Conservation (phyloP, 768 basidiomycete genomes). For the Vararia minispora region DNA sequence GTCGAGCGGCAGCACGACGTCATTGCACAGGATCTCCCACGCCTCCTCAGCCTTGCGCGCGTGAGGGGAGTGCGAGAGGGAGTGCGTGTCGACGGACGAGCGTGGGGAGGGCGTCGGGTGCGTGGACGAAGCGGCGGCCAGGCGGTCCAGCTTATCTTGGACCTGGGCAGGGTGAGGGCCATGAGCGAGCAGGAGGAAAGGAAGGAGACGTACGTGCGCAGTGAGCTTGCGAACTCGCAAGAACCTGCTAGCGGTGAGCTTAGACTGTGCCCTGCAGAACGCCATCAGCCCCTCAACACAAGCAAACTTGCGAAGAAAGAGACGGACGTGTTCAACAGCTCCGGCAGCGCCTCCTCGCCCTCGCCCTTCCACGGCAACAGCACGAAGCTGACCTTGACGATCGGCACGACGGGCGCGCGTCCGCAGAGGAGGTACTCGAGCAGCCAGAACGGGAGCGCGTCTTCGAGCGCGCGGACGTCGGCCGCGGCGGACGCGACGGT, state of each 20-base stretch:
- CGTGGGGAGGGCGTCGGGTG: slow-evolving; percentile 23
- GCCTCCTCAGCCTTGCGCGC: slow-evolving; percentile 44
- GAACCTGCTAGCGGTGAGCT: slow-evolving; percentile 80
- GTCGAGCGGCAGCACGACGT: slow-evolving; percentile 66
- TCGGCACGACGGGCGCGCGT: slow-evolving; percentile 37
- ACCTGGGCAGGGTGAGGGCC: slow-evolving; percentile 35
- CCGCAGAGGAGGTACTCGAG: slow-evolving; percentile 76
- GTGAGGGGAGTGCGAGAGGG: slow-evolving; percentile 13
- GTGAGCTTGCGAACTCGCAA: slow-evolving; percentile 80
- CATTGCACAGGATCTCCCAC: slow-evolving; percentile 86
- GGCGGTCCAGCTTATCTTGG: slow-evolving; percentile 68
- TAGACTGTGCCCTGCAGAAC: slow-evolving; percentile 53
- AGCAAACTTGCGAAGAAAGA: neutral
- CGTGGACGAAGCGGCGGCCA: slow-evolving; percentile 23
- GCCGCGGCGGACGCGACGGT: slow-evolving; percentile 45
- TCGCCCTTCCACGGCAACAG: slow-evolving; percentile 65
- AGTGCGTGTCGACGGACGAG: slow-evolving; percentile 26
- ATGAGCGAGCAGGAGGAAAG: neutral
- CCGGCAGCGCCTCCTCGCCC: slow-evolving; percentile 54
- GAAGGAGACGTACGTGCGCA: slow-evolving; percentile 48
- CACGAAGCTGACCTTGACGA: slow-evolving; percentile 80
- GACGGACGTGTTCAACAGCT: slow-evolving; percentile 77
- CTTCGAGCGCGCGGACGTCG: slow-evolving; percentile 52
- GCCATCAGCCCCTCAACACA: slow-evolving; percentile 1
- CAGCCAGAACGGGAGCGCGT: slow-evolving; percentile 78